Conservation (phyloP, 179 eudicot species). For the Corrigiola litoralis region DNA sequence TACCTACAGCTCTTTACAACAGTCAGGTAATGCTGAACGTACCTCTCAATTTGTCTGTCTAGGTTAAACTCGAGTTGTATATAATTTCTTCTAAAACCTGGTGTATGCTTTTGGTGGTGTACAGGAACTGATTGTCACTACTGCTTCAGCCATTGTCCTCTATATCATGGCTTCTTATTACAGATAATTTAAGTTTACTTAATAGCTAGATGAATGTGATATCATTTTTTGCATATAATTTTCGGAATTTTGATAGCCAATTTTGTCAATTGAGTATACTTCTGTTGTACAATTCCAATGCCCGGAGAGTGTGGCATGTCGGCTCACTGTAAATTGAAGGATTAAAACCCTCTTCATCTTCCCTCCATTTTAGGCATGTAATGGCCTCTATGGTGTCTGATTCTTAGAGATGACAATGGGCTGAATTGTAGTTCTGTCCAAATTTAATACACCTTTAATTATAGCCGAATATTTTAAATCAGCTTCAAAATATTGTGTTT, state of each 20-base stretch:
- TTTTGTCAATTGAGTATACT: not conserved
- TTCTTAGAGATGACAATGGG: too few relatives aligned
- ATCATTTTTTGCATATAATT: conserved; percentile 10
- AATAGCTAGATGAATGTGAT: not conserved
- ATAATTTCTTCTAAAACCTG: not conserved
- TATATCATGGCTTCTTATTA: conserved; percentile 62
- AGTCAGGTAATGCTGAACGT: conserved; percentile 58
- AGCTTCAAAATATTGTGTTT: too few relatives aligned
- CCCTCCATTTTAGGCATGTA: too few relatives aligned
- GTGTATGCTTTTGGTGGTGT: conserved; percentile 10
- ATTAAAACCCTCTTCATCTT: too few relatives aligned
- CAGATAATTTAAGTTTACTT: conserved; percentile 35
- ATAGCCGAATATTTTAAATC: too few relatives aligned
- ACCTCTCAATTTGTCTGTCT: not conserved
- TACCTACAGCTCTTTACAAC: conserved; percentile 72
- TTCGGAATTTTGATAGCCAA: not conserved
- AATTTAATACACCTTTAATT: too few relatives aligned
- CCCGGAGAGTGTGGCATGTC: too few relatives aligned
- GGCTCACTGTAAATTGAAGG: too few relatives aligned
- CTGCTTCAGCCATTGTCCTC: conserved; percentile 48
- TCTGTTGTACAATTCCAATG: too few relatives aligned
- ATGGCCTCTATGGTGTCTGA: too few relatives aligned
- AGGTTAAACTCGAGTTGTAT: not conserved
- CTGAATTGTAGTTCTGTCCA: too few relatives aligned
- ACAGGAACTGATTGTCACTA: conserved; percentile 79